Conservation (phyloP, 768 basidiomycete species). For the Lactifluus pinguis region DNA sequence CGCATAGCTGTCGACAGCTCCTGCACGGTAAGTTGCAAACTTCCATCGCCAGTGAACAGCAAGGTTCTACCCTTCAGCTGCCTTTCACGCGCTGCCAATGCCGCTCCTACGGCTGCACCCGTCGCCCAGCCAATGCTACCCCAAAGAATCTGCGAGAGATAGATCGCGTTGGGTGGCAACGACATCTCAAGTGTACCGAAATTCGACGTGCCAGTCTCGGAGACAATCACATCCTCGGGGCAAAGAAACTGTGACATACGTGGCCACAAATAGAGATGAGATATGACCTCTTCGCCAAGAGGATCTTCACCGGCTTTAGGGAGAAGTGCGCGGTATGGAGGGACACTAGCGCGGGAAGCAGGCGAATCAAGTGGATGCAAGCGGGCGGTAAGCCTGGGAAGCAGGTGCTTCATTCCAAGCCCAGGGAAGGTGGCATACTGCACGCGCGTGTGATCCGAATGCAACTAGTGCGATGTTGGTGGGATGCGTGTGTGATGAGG, state of each 20-base stretch:
- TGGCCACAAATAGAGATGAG: conserved; percentile 82
- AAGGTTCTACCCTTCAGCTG: conserved; percentile 54
- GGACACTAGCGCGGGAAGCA: conserved; percentile 39
- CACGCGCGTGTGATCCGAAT: conserved; percentile 63
- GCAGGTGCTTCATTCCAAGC: conserved; percentile 69
- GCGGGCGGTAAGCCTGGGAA: conserved; percentile 59
- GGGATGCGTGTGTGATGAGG: background rate
- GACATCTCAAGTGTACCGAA: conserved; percentile 82
- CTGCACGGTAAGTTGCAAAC: conserved; percentile 74
- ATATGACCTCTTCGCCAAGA: conserved; percentile 38
- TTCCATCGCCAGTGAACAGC: conserved; percentile 81
- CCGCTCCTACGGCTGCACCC: conserved; percentile 70
- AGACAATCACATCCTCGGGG: conserved; percentile 65
- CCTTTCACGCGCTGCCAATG: conserved; percentile 65
- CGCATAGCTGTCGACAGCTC: conserved; percentile 81
- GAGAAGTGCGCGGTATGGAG: conserved; percentile 25
- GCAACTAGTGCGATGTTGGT: conserved; percentile 40
- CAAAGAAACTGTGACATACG: conserved; percentile 64
- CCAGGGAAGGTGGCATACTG: conserved; percentile 53
- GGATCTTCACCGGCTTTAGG: conserved; percentile 41
- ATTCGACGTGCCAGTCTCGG: conserved; percentile 83
- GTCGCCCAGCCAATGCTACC: conserved; percentile 90
- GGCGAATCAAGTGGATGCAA: conserved; percentile 34
- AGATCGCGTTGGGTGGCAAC: conserved; percentile 58
- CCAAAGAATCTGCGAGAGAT: conserved; percentile 76